Evolutionary conservation across 208 protist genomes (phyloP).

Genomic region (Crithidia sp.): DNA sequence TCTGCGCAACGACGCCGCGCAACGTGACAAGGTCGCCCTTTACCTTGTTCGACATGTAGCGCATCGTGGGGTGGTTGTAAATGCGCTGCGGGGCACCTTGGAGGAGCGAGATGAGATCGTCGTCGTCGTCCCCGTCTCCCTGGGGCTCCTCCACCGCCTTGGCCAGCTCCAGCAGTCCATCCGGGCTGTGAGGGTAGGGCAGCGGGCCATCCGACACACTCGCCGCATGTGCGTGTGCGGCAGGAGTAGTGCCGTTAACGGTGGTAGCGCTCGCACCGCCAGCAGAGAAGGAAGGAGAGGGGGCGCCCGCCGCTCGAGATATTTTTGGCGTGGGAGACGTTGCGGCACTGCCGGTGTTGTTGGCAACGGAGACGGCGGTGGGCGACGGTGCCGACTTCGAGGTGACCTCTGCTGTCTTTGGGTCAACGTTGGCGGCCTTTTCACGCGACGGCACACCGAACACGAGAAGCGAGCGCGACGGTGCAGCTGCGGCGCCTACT

Average conservation of each 20-base stretch:
- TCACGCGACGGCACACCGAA: conserved; percentile 28
- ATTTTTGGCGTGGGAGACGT: no score
- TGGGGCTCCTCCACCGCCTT: conserved; percentile 10
- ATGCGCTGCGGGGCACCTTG: conserved; percentile 33
- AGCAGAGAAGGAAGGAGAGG: no score
- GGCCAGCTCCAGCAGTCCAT: conserved; percentile 38
- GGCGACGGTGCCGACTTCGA: neutral
- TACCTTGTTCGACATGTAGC: conserved; percentile 58
- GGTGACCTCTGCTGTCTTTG: neutral
- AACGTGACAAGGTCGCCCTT: conserved; percentile 45
- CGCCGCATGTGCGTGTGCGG: neutral
- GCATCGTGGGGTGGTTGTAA: conserved; percentile 60
- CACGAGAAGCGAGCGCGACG: conserved; percentile 20
- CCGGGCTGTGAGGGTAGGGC: conserved; percentile 50
- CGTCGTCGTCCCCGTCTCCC: conserved; percentile 8
- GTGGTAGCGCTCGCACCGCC: no score
- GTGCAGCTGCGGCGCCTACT: neutral
- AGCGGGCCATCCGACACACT: conserved; percentile 22
- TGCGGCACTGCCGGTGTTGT: no score
- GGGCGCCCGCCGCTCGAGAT: no score
- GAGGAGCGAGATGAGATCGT: conserved; percentile 29
- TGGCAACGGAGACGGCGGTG: neutral
- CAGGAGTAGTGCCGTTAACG: neutral
- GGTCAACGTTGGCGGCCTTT: neutral
- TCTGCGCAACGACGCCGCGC: conserved; percentile 48